These are phyloP conservation scores for Helotiales sp. DNA, from an alignment of 2,329 filamentous ascomycete genomes.

Conservation along the genomic window DNA sequence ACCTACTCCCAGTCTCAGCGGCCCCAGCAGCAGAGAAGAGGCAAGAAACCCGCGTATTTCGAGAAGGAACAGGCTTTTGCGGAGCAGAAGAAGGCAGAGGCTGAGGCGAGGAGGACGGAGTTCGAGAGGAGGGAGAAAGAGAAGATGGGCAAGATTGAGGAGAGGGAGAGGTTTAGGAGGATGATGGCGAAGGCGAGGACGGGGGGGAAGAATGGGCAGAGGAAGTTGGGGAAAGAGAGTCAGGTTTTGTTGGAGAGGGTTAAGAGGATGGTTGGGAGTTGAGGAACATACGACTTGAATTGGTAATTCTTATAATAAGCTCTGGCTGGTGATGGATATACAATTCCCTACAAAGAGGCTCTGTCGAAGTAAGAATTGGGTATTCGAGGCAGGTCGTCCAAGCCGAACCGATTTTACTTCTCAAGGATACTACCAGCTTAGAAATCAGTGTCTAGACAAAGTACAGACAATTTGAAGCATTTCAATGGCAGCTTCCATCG, in stretches of 20 bases:
- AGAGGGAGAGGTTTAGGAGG: constrained; percentile 53
- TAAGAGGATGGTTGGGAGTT: constrained; percentile 50
- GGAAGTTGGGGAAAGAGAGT: constrained; percentile 72
- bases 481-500: neutral
- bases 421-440: too few relatives aligned
- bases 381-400: too few relatives aligned
- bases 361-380: too few relatives aligned
- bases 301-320: neutral
- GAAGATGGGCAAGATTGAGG: constrained; percentile 62
- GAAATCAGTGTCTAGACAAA: too few relatives aligned
- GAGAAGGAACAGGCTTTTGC: constrained; percentile 47
- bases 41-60: constrained; percentile 44
- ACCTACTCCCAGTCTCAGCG: constrained; percentile 13
- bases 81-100: constrained; percentile 57
- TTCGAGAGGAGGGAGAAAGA: constrained; percentile 59
- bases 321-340: neutral
- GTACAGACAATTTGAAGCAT: neutral
- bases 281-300: constrained; percentile 12
- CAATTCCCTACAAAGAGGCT: too few relatives aligned
- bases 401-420: too few relatives aligned
- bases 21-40: constrained; percentile 22
- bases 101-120: constrained; percentile 52
- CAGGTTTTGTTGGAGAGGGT: constrained; percentile 68
- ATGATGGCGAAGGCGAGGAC: constrained; percentile 56
- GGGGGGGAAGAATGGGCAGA: constrained; percentile 67